These are phyloP conservation scores for Podosphaera xanthii DNA, from an alignment of 2,329 filamentous ascomycete species.

Conservation along the genomic window DNA sequence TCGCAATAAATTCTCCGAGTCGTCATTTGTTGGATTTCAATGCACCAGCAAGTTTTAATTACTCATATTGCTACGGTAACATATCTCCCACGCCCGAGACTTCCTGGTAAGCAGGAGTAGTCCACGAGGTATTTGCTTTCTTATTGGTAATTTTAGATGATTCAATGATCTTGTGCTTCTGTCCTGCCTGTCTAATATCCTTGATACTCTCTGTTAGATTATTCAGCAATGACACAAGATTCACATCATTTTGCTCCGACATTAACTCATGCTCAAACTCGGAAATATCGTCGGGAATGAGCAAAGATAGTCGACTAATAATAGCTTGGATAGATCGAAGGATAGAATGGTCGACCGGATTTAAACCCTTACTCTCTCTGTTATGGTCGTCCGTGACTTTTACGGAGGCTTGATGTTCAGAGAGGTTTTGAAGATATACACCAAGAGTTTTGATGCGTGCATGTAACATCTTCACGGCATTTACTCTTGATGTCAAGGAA, in stretches of 20 bases:
- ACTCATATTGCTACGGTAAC: slow-evolving; percentile 3
- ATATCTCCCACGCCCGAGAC: slow-evolving; percentile 9
- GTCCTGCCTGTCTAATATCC: slow-evolving; percentile 49
- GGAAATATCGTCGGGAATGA: slow-evolving; percentile 44
- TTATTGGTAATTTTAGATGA: slow-evolving; percentile 3
- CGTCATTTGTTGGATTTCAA: no score
- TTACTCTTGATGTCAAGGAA: slow-evolving; percentile 62
- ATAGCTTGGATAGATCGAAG: slow-evolving; percentile 77
- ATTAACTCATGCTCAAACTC: slow-evolving; percentile 48
- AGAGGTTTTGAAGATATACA: slow-evolving; percentile 54
- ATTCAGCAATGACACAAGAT: slow-evolving; percentile 53
- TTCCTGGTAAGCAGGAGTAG: not conserved
- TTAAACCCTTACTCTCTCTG: slow-evolving; percentile 9
- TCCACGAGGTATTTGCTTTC: slow-evolving; percentile 4
- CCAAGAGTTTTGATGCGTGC: slow-evolving; percentile 49
- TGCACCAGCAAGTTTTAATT: not conserved
- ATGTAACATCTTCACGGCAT: slow-evolving; percentile 84
- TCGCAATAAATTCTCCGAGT: no score
- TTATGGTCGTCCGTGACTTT: slow-evolving; percentile 16
- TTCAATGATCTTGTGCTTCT: slow-evolving; percentile 42
- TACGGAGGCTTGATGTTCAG: slow-evolving; percentile 37
- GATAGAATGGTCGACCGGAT: slow-evolving; percentile 36
- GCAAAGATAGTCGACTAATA: slow-evolving; percentile 58
- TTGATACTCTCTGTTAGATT: slow-evolving; percentile 50
- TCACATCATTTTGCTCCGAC: slow-evolving; percentile 65